Evolutionary conservation across 73 alveolate species (phyloP).

Genomic region (Paraurostyla sp.): DNA sequence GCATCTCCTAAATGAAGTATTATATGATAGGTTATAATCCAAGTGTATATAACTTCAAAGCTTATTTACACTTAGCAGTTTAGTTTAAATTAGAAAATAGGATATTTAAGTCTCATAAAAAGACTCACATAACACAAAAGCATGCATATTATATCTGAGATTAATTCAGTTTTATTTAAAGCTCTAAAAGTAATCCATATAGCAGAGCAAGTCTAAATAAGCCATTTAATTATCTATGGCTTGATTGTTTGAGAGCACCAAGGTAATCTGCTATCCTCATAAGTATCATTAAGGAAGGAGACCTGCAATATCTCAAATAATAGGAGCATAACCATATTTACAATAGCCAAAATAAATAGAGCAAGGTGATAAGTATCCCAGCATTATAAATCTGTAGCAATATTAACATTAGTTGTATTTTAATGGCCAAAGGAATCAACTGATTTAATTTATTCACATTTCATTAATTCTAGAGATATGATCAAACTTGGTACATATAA

Average conservation of each 20-base stretch:
- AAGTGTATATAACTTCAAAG: too few relatives aligned
- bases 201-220: too few relatives aligned
- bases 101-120: too few relatives aligned
- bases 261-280: neutral
- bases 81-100: too few relatives aligned
- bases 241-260: conserved; percentile 14
- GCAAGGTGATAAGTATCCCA: neutral
- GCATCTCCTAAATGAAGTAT: too few relatives aligned
- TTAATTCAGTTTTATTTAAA: too few relatives aligned
- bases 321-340: neutral
- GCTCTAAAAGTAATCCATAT: too few relatives aligned
- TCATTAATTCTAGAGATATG: neutral
- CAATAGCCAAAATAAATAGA: neutral
- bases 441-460: neutral
- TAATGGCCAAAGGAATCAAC: neutral
- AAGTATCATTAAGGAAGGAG: neutral
- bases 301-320: neutral
- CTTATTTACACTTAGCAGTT: too few relatives aligned
- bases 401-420: neutral
- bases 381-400: conserved; percentile 6
- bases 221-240: too few relatives aligned
- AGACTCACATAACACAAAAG: too few relatives aligned
- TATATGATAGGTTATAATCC: too few relatives aligned
- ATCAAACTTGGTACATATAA: neutral
- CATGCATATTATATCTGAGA: too few relatives aligned